Evolutionary conservation across 176 grass and related monocot genomes (phyloP).

Genomic region (Aegilops longissima): DNA sequence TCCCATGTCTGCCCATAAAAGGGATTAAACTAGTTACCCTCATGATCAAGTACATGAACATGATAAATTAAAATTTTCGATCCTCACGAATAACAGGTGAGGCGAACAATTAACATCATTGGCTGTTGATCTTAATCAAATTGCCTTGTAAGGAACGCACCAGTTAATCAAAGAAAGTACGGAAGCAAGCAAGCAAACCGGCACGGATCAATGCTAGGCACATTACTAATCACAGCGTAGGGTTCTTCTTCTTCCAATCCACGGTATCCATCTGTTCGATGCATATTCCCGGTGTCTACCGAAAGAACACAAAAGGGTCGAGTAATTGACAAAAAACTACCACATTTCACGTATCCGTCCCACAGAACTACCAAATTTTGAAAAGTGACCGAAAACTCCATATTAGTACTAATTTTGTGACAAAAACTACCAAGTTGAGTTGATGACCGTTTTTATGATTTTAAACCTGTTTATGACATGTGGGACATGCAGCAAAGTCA

Average conservation of each 20-base stretch:
- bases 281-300: not conserved
- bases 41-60: not conserved
- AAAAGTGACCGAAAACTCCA: no score
- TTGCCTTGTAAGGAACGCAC: conserved; percentile 42
- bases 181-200: not conserved
- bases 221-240: not conserved
- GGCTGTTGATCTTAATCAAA: conserved; percentile 9
- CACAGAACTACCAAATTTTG: no score
- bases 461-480: no score
- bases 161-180: not conserved
- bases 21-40: not conserved
- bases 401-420: no score
- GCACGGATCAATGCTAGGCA: not conserved
- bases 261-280: not conserved
- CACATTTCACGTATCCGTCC: no score
- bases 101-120: conserved; percentile 6
- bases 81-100: not conserved
- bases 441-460: no score
- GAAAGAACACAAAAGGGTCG: not conserved
- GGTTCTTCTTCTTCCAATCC: conserved; percentile 1
- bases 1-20: not conserved
- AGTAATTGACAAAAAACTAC: no score
- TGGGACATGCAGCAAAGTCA: no score
- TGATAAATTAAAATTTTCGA: not conserved
- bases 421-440: no score